A percentile compares a stretch with the other conserved stretches of the same genome.
phyloP scores from a whole-genome alignment of 2,329 filamentous ascomycete species.

The Ophiostoma australiae region DNA sequence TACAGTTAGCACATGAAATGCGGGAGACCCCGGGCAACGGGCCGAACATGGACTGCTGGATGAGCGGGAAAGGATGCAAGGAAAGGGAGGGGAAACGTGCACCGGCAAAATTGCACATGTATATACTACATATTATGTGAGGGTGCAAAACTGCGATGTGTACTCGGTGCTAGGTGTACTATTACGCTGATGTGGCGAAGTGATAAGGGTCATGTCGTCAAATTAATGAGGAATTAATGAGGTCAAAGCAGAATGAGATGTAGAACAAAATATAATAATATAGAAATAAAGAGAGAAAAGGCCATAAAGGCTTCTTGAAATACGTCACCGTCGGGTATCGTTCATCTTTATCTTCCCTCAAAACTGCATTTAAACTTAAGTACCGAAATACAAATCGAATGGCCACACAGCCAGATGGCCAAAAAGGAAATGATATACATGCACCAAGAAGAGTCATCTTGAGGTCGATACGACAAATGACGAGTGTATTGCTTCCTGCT shows the following conservation, averaged over 20 bases:
- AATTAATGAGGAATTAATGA: neutral
- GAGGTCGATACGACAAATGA: neutral
- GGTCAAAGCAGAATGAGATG: neutral
- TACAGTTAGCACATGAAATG: neutral
- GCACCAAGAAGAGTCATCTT: neutral
- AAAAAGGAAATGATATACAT: neutral
- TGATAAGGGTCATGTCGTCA: neutral
- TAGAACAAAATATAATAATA: neutral
- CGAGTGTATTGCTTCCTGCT: neutral
- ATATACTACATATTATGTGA: neutral
- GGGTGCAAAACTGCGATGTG: neutral
- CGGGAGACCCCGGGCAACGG: conserved; percentile 8
- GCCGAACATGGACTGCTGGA: neutral
- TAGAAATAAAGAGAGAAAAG: neutral
- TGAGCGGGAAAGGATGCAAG: neutral
- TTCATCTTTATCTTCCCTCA: neutral
- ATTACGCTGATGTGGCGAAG: neutral
- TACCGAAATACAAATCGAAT: neutral
- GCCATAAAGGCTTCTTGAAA: neutral
- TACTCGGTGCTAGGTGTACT: neutral
- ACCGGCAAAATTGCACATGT: neutral
- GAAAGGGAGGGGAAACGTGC: neutral
- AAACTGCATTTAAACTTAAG: neutral
- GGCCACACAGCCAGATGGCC: too few relatives aligned
- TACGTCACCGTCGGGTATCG: neutral